A percentile compares a stretch with the other conserved stretches of the same genome.
Evolutionary conservation across 148 eudicot genomes (phyloP).

Genomic region (Persicaria maculosa): DNA sequence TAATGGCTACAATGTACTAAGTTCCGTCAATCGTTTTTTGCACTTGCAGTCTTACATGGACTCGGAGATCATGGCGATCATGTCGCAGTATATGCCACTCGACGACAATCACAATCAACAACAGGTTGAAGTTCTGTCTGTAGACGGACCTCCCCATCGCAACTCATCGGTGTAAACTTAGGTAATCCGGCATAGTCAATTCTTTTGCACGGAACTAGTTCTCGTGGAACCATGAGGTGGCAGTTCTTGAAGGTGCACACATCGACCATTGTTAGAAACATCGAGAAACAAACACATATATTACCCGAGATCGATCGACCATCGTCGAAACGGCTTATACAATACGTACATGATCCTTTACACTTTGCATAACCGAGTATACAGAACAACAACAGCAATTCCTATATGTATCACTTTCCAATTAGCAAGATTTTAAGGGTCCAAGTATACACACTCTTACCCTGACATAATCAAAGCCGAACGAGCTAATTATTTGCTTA

Average conservation of each 20-base stretch:
- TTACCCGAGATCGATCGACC: no score
- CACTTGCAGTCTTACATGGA: conserved; percentile 78
- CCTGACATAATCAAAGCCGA: no score
- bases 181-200: not conserved
- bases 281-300: not conserved
- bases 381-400: no score
- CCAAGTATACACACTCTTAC: no score
- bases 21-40: not conserved
- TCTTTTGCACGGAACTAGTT: no score
- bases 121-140: conserved; percentile 41
- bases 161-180: conserved; percentile 40
- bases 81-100: conserved; percentile 98
- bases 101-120: conserved; percentile 38
- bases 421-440: no score
- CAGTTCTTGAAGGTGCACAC: not conserved
- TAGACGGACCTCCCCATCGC: conserved; percentile 47
- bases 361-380: no score
- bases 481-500: no score
- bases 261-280: not conserved
- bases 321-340: no score
- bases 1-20: not conserved
- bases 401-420: no score
- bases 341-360: no score
- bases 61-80: conserved; percentile 89
- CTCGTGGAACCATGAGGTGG: no score